Base-by-base conservation (phyloP, 78 protist genomes). In the Dictyostelium brefeldianum region DNA sequence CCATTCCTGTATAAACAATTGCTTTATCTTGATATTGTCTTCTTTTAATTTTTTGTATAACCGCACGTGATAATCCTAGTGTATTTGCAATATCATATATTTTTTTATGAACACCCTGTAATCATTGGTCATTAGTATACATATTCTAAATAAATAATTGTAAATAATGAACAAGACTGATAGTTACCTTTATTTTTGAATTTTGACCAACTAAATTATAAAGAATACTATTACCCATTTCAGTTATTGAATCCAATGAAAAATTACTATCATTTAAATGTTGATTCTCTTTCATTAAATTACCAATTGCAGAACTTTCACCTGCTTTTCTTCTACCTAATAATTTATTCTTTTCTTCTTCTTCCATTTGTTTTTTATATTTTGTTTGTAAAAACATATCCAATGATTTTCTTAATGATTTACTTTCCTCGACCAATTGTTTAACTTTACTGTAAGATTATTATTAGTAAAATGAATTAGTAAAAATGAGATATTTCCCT, bases 71-170 rank as follows among this genome's bases (percentile, higher is more conserved):
- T 29, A 85, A 50, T 20, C 92, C 92, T 20, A 85, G 50, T 47
- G 92, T 85, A 57, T 85, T 85, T 51, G 92, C 92, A 3, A 85
- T 85, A 77, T 85, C 92, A 62, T 77, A 85, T 54, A 85, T 85
- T 59, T 85, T 85, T 64, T 85, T 85, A 71, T 85, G 82, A 62
- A 85, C 92, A 77, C 27, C 78, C 91, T 71, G 27, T 31, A 57
- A 0, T 43, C 17, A 9, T 54, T 57, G 3, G 57, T 64, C 64
- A 54, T 78, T 64, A 74, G 12, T n/a, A 47, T 74, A 7, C 12
- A 12, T 20, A 18, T 11, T 62, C 70, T 18, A 62, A 14, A 62
- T 62, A 18, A 6, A 14, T 20, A 17, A 18, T 9, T n/a, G n/a
- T n/a, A n/a, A n/a, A n/a, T n/a, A n/a, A n/a, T n/a, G n/a, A n/a